phyloP scores from a whole-genome alignment of 148 eudicot species.

The Rhododendron ferrugineum region DNA sequence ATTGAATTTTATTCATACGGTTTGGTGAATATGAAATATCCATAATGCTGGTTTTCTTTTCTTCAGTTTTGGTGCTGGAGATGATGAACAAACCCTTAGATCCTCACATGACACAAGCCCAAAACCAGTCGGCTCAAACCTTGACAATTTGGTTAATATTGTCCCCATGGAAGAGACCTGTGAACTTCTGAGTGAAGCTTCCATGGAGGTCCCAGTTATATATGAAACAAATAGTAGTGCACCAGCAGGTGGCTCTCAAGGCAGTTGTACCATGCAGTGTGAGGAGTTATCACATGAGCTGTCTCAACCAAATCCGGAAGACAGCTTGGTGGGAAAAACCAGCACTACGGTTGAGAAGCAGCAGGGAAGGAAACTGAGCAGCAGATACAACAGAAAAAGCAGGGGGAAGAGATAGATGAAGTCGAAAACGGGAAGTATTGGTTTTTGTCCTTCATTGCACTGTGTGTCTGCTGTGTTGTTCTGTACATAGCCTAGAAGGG shows the following conservation, averaged over 20 bases:
- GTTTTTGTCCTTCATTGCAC: neutral
- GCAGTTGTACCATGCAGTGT: neutral
- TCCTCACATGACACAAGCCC: constrained; percentile 1
- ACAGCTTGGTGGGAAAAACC: constrained; percentile 5
- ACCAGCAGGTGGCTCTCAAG: constrained; percentile 13
- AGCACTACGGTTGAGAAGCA: neutral
- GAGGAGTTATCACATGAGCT: constrained; percentile 8
- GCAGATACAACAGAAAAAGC: constrained; percentile 13
- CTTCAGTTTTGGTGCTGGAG: constrained; percentile 11
- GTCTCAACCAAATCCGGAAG: constrained; percentile 3
- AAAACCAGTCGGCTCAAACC: neutral
- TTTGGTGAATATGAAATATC: neutral
- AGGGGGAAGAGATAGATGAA: constrained; percentile 17
- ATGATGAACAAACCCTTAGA: neutral
- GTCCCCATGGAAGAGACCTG: constrained; percentile 14
- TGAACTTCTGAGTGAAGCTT: constrained; percentile 26
- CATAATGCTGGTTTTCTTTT: neutral
- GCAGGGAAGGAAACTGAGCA: constrained; percentile 13
- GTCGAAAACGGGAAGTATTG: neutral
- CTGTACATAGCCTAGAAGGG: neutral
- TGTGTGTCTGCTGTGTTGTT: neutral
- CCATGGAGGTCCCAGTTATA: constrained; percentile 27
- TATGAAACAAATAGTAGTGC: constrained; percentile 16
- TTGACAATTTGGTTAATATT: constrained; percentile 3
- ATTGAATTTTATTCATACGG: neutral